phyloP scores from a whole-genome alignment of 2,329 filamentous ascomycete species.

The Fusarium protoensiforme region DNA sequence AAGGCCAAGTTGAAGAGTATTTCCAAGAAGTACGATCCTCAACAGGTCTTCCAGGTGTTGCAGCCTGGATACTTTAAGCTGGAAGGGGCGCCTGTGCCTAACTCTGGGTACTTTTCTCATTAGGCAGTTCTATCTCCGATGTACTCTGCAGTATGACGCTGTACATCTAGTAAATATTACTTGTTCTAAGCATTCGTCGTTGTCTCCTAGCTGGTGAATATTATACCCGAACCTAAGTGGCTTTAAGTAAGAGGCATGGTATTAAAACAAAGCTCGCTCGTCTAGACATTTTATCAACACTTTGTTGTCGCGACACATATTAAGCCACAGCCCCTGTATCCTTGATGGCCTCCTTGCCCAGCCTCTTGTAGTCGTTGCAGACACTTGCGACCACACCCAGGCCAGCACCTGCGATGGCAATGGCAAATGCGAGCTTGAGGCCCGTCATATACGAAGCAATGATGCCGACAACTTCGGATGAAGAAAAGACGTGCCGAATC shows the following conservation, averaged over 20 bases:
- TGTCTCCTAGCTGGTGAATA: too few relatives aligned
- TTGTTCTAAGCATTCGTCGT: too few relatives aligned
- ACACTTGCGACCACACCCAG: slow-evolving; percentile 26
- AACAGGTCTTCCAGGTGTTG: slow-evolving; percentile 49
- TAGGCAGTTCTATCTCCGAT: background rate
- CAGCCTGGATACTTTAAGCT: slow-evolving; percentile 55
- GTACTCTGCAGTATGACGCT: background rate
- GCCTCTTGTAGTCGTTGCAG: background rate
- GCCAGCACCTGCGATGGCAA: slow-evolving; percentile 62
- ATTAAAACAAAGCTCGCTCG: background rate
- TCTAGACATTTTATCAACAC: background rate
- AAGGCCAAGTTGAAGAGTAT: slow-evolving; percentile 46
- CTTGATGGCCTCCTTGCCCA: background rate
- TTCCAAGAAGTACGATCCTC: slow-evolving; percentile 51
- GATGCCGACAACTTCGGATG: slow-evolving; percentile 61
- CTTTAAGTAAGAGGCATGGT: background rate
- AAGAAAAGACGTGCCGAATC: slow-evolving; percentile 62
- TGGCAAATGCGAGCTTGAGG: slow-evolving; percentile 71
- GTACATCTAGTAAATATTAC: background rate
- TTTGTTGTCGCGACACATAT: background rate
- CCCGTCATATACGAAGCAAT: slow-evolving; percentile 71
- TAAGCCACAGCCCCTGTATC: background rate
- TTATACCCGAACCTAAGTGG: too few relatives aligned
- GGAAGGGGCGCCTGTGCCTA: slow-evolving; percentile 10
- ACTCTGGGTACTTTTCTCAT: slow-evolving; percentile 8